Conservation (phyloP, 2,329 filamentous ascomycete species). For the Hyphodiscus sp. region DNA sequence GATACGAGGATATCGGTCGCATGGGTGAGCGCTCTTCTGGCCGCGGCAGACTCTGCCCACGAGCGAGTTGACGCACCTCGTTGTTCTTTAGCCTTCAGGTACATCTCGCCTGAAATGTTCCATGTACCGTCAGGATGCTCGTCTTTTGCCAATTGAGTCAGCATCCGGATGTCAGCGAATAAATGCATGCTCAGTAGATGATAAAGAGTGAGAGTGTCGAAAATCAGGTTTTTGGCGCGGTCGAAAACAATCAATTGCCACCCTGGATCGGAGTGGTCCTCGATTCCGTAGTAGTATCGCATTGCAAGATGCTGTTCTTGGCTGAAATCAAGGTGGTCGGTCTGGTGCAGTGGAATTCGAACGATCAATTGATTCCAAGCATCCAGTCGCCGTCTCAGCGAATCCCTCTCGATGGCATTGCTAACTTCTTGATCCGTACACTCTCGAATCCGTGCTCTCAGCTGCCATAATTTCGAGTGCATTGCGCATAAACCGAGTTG, state of each 20-base stretch:
- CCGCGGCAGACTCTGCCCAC: conserved; percentile 29
- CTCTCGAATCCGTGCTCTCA: conserved; percentile 1
- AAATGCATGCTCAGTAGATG: conserved; percentile 34
- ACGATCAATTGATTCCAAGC: conserved; percentile 13
- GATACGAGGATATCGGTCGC: conserved; percentile 29
- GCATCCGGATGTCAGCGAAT: conserved; percentile 30
- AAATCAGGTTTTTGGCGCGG: conserved; percentile 29
- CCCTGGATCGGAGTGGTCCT: conserved; percentile 14
- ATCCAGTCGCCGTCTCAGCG: conserved; percentile 16
- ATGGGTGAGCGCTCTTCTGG: conserved; percentile 31
- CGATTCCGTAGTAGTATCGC: conserved; percentile 21
- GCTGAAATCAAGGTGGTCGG: conserved; percentile 5
- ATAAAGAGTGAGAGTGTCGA: conserved; percentile 32
- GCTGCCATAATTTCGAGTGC: conserved; percentile 16
- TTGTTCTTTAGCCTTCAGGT: conserved; percentile 10
- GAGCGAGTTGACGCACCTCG: conserved; percentile 19
- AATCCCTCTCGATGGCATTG: conserved; percentile 12
- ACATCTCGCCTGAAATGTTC: not conserved
- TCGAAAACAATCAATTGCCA: conserved; percentile 13
- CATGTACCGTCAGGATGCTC: not conserved
- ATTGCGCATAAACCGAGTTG: conserved; percentile 22
- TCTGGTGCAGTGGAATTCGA: conserved; percentile 9
- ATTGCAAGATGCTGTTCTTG: conserved; percentile 9
- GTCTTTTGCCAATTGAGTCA: conserved; percentile 27
- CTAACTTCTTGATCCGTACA: conserved; percentile 5